Evolutionary conservation across 2,329 filamentous ascomycete genomes (phyloP), one percentile per base, ranked within the genome.

Genomic region (Aspergillus sp.): DNA sequence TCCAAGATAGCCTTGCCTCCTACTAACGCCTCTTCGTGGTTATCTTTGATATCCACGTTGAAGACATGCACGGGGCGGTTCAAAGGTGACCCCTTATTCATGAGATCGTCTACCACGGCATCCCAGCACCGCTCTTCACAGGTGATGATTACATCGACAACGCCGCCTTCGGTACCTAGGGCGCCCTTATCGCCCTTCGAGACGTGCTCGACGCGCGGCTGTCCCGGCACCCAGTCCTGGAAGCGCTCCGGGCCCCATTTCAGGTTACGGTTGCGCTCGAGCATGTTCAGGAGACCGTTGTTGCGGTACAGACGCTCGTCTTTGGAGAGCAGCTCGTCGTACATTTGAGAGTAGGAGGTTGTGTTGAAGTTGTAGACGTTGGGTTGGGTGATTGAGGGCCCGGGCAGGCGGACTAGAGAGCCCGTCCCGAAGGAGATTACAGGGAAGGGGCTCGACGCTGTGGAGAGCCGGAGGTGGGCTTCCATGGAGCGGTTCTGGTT

Each of bases 401-500:
- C 95, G 0, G 95, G 95, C 0, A 99, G 83, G 25, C 95, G 91
- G 68, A 99, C 95, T 17, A 96, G 87, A 17, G 92, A 96, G 58
- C 95, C 95, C 0, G 95, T 99, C 63, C 95, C 95, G 75, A 98
- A 99, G 17, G 94, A 98, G 69, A 98, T 96, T 68, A 96, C 94
- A n/a, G 95, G 95, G 72, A 95, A 98, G 52, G 88, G 81, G 51
- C 93, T 95, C 57, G 89, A 80, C 53, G 92, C 91, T 62, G 90
- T 86, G 4, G 95, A 91, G 36, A 99, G 88, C 64, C 91, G 91
- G 27, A 97, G 86, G 77, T 99, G 95, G n/a, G 94, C 94, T 83
- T 98, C 95, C 95, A 99, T 98, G n/a, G 91, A 96, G 87, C 95
- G 88, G 73, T 99, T 99, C 77, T 99, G 92, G 71, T 99, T 99